These are phyloP conservation scores for Linum trigynum DNA, from an alignment of 345 rosid genomes.

Conservation along the genomic window DNA sequence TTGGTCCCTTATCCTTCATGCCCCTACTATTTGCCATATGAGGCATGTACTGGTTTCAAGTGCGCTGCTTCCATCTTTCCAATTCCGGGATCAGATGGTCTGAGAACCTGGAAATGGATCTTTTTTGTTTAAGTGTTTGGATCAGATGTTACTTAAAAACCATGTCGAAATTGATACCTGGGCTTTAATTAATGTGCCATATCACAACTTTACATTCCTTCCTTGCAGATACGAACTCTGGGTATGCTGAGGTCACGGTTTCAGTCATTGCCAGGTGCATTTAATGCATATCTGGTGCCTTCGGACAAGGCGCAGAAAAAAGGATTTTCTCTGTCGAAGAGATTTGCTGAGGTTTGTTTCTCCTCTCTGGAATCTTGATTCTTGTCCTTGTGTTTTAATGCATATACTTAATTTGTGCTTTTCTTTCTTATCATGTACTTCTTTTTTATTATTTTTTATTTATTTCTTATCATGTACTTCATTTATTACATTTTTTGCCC, in stretches of 20 bases:
- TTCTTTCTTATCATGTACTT: neutral
- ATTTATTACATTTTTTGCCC: slow-evolving; percentile 2
- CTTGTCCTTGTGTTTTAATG: neutral
- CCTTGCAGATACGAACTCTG: slow-evolving; percentile 34
- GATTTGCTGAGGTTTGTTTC: slow-evolving; percentile 29
- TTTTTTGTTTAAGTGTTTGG: neutral
- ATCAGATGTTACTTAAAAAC: neutral
- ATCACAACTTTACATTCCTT: neutral
- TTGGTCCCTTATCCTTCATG: neutral
- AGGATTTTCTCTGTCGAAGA: slow-evolving; percentile 38
- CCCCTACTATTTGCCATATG: neutral
- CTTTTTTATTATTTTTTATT: too few relatives aligned
- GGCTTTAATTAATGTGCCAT: neutral
- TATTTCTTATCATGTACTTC: neutral
- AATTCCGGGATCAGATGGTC: neutral
- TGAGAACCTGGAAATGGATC: neutral
- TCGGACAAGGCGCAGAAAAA: slow-evolving; percentile 27
- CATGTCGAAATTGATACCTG: neutral
- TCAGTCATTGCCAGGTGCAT: slow-evolving; percentile 44
- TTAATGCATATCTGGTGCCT: slow-evolving; percentile 40
- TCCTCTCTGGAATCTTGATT: slow-evolving; percentile 1
- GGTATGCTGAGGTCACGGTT: slow-evolving; percentile 51
- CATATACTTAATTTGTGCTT: neutral
- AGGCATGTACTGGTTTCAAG: neutral
- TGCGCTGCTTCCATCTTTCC: neutral